A percentile compares a stretch with the other conserved stretches of the same genome.
These are phyloP conservation scores for Boletus subcaerulescens DNA, from an alignment of 768 basidiomycete genomes.

Conservation along the genomic window DNA sequence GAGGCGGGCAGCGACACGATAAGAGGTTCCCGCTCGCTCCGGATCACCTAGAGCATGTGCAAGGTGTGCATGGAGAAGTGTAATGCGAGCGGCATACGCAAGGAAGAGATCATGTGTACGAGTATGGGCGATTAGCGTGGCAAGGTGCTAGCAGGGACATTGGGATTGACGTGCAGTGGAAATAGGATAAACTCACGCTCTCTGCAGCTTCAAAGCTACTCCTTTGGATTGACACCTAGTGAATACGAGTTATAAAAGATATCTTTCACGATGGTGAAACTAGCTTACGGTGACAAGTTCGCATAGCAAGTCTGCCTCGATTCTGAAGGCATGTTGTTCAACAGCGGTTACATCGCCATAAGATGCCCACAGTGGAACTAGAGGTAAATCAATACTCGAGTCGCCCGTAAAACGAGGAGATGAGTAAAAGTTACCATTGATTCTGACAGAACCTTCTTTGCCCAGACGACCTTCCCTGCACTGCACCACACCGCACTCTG, in stretches of 20 bases:
- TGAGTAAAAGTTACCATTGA: constrained; percentile 11
- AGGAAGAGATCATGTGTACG: constrained; percentile 57
- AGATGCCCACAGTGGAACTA: constrained; percentile 58
- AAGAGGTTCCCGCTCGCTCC: constrained; percentile 57
- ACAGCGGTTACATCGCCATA: constrained; percentile 47
- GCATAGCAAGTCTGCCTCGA: constrained; percentile 69
- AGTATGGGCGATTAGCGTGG: constrained; percentile 56
- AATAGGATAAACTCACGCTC: constrained; percentile 35
- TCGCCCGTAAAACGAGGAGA: neutral
- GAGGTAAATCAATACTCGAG: neutral
- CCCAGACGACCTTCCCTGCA: constrained; percentile 45
- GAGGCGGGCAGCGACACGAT: constrained; percentile 57
- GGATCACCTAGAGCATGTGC: constrained; percentile 61
- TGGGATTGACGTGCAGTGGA: neutral
- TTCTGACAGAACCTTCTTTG: constrained; percentile 7
- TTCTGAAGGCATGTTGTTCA: constrained; percentile 48
- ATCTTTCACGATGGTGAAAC: neutral
- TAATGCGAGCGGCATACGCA: constrained; percentile 57
- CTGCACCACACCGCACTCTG: constrained; percentile 52
- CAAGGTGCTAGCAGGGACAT: constrained; percentile 32
- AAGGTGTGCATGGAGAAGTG: constrained; percentile 69
- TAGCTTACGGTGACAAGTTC: constrained; percentile 61
- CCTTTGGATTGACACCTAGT: constrained; percentile 61
- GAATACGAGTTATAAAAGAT: neutral
- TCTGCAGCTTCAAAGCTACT: constrained; percentile 67